Evolutionary conservation across 176 grass and related monocot genomes (phyloP), one percentile per base, ranked within the genome.

Genomic region (Musa itinerans): DNA sequence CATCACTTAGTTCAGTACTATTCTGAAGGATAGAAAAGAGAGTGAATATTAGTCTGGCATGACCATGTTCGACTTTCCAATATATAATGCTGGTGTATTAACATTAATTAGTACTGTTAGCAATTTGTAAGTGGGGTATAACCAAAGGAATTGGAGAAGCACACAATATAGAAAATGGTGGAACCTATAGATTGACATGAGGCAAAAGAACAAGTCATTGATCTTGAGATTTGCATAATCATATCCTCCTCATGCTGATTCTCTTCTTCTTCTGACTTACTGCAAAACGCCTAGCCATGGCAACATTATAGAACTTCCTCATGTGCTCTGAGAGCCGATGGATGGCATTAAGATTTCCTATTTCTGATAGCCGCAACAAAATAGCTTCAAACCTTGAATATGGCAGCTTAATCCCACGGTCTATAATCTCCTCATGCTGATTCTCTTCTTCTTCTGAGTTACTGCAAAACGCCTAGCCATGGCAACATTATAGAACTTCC

Each of bases 191-290:
- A 43, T 43, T 43, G 34, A 43, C 34, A 43, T 0, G 4, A 43
- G 24, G 26, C 10, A 10, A 23, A 11, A 21, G 13, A 65, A 26
- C 9, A 27, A 12, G 0, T 69, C 6, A 19, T 11, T 52, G 43
- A 70, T 11, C 68, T 11, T 12, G 19, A 2, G 7, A 51, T 16
- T 51, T 10, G 12, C 25, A 48, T n/a, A 78, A 13, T 87, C 81
- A 94, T 78, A 53, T 89, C 70, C 88, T 85, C 85, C 88, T 87
- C 65, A 84, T 67, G 51, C 88, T 87, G 53, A 93, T 89, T 75
- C 90, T 85, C 84, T 87, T 91, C 89, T 89, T 98, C 84, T 93
- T 98, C 34, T 98, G 88, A 2, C 83, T 91, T 62, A 98, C 85
- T 5, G 86, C 86, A 82, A 89, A 93, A 56, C 86, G 84, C 16